Conservation (phyloP, 164 flowering plant species). For the Piper betle region DNA sequence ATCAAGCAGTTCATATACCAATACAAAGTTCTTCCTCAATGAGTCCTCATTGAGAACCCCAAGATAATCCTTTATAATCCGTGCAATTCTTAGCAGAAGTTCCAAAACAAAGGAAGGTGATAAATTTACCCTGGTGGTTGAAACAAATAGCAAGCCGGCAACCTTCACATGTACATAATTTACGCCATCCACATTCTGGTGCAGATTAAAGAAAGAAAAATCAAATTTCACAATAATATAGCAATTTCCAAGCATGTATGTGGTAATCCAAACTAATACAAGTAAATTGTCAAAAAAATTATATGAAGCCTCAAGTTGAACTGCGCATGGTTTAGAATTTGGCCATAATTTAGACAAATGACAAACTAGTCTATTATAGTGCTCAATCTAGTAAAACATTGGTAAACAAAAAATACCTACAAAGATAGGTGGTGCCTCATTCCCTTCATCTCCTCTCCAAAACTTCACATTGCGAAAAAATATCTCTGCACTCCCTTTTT, state of each 20-base stretch:
- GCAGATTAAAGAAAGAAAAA: not conserved
- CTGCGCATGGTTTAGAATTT: too few relatives aligned
- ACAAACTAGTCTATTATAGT: too few relatives aligned
- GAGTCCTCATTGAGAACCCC: slow-evolving; percentile 97
- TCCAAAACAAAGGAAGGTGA: slow-evolving; percentile 90
- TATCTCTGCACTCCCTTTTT: slow-evolving; percentile 80
- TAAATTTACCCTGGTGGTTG: slow-evolving; percentile 80
- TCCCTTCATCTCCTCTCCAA: slow-evolving; percentile 86
- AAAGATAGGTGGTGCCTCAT: slow-evolving; percentile 93
- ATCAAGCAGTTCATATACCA: slow-evolving; percentile 91
- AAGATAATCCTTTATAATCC: slow-evolving; percentile 88
- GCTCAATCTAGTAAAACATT: too few relatives aligned
- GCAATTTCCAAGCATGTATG: not conserved
- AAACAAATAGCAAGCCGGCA: slow-evolving; percentile 82
- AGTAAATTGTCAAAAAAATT: too few relatives aligned
- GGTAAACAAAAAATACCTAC: slow-evolving; percentile 86
- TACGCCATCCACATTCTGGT: slow-evolving; percentile 84
- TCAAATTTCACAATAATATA: not conserved
- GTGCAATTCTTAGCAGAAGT: slow-evolving; percentile 89
- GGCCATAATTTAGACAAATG: too few relatives aligned
- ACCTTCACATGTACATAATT: slow-evolving; percentile 98
- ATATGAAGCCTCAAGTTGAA: too few relatives aligned
- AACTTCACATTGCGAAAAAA: slow-evolving; percentile 92
- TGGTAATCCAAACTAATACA: too few relatives aligned
- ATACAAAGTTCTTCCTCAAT: slow-evolving; percentile 83